These are phyloP conservation scores for Ampelomyces quisqualis DNA, from an alignment of 2,329 filamentous ascomycete genomes.

Conservation along the genomic window DNA sequence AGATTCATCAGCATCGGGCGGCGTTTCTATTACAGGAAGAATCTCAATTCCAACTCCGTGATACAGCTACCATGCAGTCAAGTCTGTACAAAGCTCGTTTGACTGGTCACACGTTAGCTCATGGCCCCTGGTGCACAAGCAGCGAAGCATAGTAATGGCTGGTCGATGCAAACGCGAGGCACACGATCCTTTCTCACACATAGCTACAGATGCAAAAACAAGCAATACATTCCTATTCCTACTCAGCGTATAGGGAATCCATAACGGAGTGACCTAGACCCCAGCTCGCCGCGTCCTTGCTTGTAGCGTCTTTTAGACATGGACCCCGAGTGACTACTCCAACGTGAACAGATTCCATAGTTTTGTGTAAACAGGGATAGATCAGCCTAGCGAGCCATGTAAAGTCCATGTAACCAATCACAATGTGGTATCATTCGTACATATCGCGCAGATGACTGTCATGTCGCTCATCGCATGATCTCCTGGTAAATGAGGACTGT, in stretches of 20 bases:
- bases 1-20: not conserved
- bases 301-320: not conserved
- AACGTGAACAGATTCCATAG: constrained; percentile 16
- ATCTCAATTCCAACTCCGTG: no score
- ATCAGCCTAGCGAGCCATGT: constrained; percentile 21
- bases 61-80: no score
- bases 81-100: no score
- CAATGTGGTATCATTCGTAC: constrained; percentile 27
- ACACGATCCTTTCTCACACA: not conserved
- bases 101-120: no score
- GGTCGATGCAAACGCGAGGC: not conserved
- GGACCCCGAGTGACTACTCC: not conserved
- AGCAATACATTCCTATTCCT: constrained; percentile 16
- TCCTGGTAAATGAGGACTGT: constrained; percentile 89
- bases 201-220: constrained; percentile 3
- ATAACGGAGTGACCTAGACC: constrained; percentile 3
- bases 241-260: constrained; percentile 9
- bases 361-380: constrained; percentile 15
- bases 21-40: not conserved
- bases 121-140: no score
- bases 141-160: not conserved
- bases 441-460: constrained; percentile 17
- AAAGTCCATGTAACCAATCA: constrained; percentile 14
- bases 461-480: constrained; percentile 69
- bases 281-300: constrained; percentile 3